A percentile compares a stretch with the other conserved stretches of the same genome.
Conservation (phyloP, 2,329 filamentous ascomycete species). For the Parastagonospora nodorum region DNA sequence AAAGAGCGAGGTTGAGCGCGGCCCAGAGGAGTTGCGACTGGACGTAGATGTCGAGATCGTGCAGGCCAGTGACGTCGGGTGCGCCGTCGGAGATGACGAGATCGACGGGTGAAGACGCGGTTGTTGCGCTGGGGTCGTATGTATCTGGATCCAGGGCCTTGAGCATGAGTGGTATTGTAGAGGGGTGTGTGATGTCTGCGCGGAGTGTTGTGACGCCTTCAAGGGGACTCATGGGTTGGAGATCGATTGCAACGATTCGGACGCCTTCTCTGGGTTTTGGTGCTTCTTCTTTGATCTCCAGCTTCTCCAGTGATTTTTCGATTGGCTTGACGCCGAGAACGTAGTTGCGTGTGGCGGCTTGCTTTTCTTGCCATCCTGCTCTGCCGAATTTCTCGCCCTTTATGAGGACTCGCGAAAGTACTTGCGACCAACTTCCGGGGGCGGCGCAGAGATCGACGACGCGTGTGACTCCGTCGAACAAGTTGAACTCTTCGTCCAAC, state of each 20-base stretch:
- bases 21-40: constrained; percentile 95
- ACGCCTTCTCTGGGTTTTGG: constrained; percentile 68
- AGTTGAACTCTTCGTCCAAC: constrained; percentile 88
- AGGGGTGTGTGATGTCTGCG: constrained; percentile 96
- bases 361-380: constrained; percentile 83
- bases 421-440: constrained; percentile 96
- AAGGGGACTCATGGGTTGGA: constrained; percentile 93
- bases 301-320: constrained; percentile 8
- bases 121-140: constrained; percentile 45
- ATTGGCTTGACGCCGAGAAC: constrained; percentile 53
- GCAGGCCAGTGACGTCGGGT: constrained; percentile 93
- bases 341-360: constrained; percentile 67
- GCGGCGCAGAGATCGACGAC: constrained; percentile 97
- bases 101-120: constrained; percentile 78
- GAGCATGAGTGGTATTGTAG: constrained; percentile 87
- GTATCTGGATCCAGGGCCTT: constrained; percentile 77
- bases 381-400: constrained; percentile 90
- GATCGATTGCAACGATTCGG: constrained; percentile 92
- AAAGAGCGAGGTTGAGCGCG: constrained; percentile 89
- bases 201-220: constrained; percentile 90
- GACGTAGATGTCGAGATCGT: constrained; percentile 97
- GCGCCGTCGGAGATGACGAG: constrained; percentile 94
- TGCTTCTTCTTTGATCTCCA: constrained; percentile 19
- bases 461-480: constrained; percentile 86
- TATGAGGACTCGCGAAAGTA: constrained; percentile 89